Evolutionary conservation across 2,329 filamentous ascomycete species (phyloP), one percentile per base, ranked within the genome.

Genomic region (Thielaviopsis euricoi): DNA sequence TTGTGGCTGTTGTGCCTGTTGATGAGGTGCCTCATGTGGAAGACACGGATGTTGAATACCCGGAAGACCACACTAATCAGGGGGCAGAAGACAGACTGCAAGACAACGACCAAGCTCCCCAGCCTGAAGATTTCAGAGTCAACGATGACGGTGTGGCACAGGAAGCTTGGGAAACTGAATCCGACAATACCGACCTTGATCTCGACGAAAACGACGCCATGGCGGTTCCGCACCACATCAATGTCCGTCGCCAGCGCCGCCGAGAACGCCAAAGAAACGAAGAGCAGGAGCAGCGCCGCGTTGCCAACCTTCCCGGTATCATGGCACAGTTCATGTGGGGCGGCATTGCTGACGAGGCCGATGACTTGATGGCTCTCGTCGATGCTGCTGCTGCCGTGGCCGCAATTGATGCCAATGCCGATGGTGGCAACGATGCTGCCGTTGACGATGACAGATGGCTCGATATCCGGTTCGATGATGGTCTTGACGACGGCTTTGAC

Each of bases 261-360:
- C 51, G 19, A 17, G 40, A 55, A 19, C 26, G 25, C 25, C 51
- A 40, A 22, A 17, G 40, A 50, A 37, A 40, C 19, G 40, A 49
- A 7, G 40, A 40, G 2, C 51, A 54, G 21, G 56, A 40, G 9
- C 56, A 51, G 10, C 56, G 46, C 26, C 40, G 40, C 12, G 52
- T 37, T 23, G 52, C 43, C 15, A 58, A 55, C 26, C 49, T 58
- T 15, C 57, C 53, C 5, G 53, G 25, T 21, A 69, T 68, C 15
- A 63, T 83, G 13, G 74, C 79, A 1, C 73, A 83, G 60, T 84
- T 82, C 64, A 78, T 85, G 73, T 84, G 79, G 79, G 76, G 76
- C 9, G 76, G 76, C 43, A 69, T 83, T 5, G 74, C 60, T 3
- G 58, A 61, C 21, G 64, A 64, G 54, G 46, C 63, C 6, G 43